A percentile compares a stretch with the other conserved stretches of the same genome.
phyloP scores from a whole-genome alignment of 2,329 filamentous ascomycete species.

The Penicillium sp. region DNA sequence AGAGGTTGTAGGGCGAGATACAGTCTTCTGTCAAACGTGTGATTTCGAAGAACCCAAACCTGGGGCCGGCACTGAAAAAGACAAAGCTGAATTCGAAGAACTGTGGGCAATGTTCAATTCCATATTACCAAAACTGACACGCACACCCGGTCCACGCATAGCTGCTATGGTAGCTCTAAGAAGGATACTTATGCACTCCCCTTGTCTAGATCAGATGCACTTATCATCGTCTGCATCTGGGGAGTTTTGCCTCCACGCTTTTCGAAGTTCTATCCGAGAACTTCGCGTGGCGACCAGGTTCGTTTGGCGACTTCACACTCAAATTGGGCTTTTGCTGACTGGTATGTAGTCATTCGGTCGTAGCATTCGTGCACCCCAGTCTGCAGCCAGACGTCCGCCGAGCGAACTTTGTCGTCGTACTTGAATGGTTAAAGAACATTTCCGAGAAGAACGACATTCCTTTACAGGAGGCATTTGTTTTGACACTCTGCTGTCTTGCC shows the following conservation, averaged over 20 bases:
- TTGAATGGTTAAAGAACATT: conserved; percentile 71
- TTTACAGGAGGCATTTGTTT: conserved; percentile 78
- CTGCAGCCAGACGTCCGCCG: conserved; percentile 51
- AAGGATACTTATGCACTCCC: conserved; percentile 68
- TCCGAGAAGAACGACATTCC: conserved; percentile 68
- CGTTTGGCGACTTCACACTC: not conserved
- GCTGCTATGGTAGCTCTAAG: conserved; percentile 71
- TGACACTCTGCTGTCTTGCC: conserved; percentile 84
- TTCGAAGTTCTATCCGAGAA: conserved; percentile 83
- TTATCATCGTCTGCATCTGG: conserved; percentile 69
- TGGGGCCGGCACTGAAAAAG: conserved; percentile 6
- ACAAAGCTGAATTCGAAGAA: conserved; percentile 27
- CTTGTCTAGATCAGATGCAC: conserved; percentile 61
- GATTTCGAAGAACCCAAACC: conserved; percentile 31
- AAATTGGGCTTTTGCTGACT: conserved; percentile 9
- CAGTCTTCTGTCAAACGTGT: conserved; percentile 39
- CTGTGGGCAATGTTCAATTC: conserved; percentile 47
- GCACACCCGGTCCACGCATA: conserved; percentile 64
- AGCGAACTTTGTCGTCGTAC: conserved; percentile 67
- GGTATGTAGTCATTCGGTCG: conserved; percentile 58
- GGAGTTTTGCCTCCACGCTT: conserved; percentile 77
- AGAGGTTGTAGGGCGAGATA: conserved; percentile 22
- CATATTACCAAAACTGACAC: conserved; percentile 41
- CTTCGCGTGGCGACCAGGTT: conserved; percentile 77
- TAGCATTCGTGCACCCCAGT: conserved; percentile 62